Evolutionary conservation across 2,329 filamentous ascomycete species (phyloP).

Genomic region (Pestalotiopsis sp.): DNA sequence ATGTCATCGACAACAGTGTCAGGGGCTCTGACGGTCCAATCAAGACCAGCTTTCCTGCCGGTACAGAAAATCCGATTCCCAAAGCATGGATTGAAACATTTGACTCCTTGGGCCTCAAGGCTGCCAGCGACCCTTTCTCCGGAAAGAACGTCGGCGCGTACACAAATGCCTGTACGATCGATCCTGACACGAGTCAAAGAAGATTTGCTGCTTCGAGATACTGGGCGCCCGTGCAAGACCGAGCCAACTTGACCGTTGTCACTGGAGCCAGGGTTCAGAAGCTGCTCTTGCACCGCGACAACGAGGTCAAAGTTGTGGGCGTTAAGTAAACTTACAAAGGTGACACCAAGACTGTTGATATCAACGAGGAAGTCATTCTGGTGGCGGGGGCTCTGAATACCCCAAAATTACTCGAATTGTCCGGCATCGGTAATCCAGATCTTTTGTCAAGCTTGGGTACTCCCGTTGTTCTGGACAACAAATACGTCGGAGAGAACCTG

Average conservation of each 20-base stretch:
- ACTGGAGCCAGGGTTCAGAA: constrained; percentile 11
- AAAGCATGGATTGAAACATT: constrained; percentile 13
- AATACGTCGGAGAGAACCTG: constrained; percentile 40
- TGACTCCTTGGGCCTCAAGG: constrained; percentile 11
- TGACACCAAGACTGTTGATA: constrained; percentile 21
- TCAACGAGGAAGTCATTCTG: constrained; percentile 42
- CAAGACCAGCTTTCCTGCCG: background rate
- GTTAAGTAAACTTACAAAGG: constrained; percentile 9
- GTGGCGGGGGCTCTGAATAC: constrained; percentile 43
- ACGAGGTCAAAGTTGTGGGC: background rate
- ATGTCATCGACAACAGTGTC: background rate
- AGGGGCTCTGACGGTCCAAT: background rate
- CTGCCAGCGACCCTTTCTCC: constrained; percentile 11
- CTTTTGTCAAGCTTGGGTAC: constrained; percentile 35
- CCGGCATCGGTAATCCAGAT: constrained; percentile 37
- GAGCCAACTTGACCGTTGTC: constrained; percentile 16
- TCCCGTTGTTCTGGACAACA: constrained; percentile 33
- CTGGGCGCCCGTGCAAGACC: constrained; percentile 4
- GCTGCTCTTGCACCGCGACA: constrained; percentile 11
- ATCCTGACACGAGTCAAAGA: constrained; percentile 10
- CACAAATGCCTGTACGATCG: constrained; percentile 14
- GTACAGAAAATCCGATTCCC: constrained; percentile 8
- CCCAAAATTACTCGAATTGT: constrained; percentile 46
- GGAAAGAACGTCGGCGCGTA: constrained; percentile 10
- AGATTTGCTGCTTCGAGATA: constrained; percentile 17